A percentile compares a stretch with the other conserved stretches of the same genome.
Evolutionary conservation across 2,329 filamentous ascomycete genomes (phyloP).

Genomic region (Penicillium sp.): DNA sequence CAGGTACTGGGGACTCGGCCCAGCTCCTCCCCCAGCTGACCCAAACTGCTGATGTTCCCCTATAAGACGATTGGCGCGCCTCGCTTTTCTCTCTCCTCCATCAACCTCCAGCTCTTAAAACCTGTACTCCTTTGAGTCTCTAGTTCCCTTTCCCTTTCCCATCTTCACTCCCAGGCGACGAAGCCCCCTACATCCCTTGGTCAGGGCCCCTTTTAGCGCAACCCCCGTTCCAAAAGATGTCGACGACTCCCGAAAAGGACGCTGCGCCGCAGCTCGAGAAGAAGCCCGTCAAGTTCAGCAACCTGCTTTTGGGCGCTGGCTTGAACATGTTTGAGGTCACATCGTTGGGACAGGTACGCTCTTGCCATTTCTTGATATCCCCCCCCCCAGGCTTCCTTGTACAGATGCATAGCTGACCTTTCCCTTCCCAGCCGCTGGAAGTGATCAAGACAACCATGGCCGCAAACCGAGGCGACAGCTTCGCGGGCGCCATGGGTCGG

Average conservation of each 20-base stretch:
- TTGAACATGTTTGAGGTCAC: slow-evolving; percentile 93
- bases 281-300: slow-evolving; percentile 99
- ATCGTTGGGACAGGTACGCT: slow-evolving; percentile 61
- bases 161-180: slow-evolving; percentile 58
- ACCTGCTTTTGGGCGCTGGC: slow-evolving; percentile 87
- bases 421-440: slow-evolving; percentile 77
- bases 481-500: slow-evolving; percentile 73
- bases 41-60: slow-evolving; percentile 12
- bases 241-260: slow-evolving; percentile 50
- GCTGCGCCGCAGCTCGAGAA: slow-evolving; percentile 72
- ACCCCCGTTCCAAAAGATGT: slow-evolving; percentile 59
- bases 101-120: slow-evolving; percentile 17
- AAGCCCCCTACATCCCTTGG: slow-evolving; percentile 92
- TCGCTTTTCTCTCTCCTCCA: slow-evolving; percentile 19
- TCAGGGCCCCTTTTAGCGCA: slow-evolving; percentile 75
- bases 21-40: slow-evolving; percentile 1
- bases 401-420: slow-evolving; percentile 1
- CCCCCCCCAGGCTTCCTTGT: not conserved
- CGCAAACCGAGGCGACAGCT: slow-evolving; percentile 86
- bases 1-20: too few relatives aligned
- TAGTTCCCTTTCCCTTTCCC: slow-evolving; percentile 25
- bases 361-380: not conserved
- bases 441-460: slow-evolving; percentile 99
- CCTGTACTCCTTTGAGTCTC: slow-evolving; percentile 14
- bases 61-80: slow-evolving; percentile 22